A percentile compares a stretch with the other conserved stretches of the same genome.
Evolutionary conservation across 208 protist species (phyloP).

Genomic region (Strigomonas culicis): DNA sequence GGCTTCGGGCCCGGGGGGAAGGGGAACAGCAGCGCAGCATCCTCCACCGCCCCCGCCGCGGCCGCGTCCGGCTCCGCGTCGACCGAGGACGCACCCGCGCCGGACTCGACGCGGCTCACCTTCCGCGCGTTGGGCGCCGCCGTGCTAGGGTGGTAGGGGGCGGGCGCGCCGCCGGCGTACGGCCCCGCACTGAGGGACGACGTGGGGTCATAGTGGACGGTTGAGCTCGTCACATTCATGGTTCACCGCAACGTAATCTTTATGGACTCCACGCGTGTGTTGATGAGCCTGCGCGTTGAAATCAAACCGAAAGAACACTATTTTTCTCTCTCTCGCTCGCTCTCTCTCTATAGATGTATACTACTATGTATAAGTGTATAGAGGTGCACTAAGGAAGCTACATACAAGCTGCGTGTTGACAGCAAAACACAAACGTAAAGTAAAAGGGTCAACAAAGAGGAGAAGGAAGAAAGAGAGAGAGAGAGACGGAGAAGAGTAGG

Average conservation of each 20-base stretch:
- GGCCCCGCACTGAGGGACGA: too few relatives aligned
- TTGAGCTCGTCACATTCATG: background rate
- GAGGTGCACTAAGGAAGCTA: background rate
- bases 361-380: conserved; percentile 3
- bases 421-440: conserved; percentile 12
- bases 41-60: background rate
- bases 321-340: background rate
- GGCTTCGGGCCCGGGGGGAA: conserved; percentile 8
- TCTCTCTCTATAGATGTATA: background rate
- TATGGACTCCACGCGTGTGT: background rate
- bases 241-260: conserved; percentile 6
- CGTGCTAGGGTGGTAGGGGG: too few relatives aligned
- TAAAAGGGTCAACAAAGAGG: conserved; percentile 8
- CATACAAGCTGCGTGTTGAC: too few relatives aligned
- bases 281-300: background rate
- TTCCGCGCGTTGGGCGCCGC: too few relatives aligned
- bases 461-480: conserved; percentile 4
- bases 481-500: conserved; percentile 15
- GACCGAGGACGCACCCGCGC: too few relatives aligned
- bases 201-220: too few relatives aligned
- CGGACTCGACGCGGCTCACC: conserved; percentile 4
- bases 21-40: conserved; percentile 11
- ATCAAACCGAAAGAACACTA: conserved; percentile 1
- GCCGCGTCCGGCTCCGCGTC: background rate
- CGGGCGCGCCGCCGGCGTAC: too few relatives aligned